These are phyloP conservation scores for Pichia sp. DNA, from an alignment of 1,139 yeast species.

Conservation along the genomic window DNA sequence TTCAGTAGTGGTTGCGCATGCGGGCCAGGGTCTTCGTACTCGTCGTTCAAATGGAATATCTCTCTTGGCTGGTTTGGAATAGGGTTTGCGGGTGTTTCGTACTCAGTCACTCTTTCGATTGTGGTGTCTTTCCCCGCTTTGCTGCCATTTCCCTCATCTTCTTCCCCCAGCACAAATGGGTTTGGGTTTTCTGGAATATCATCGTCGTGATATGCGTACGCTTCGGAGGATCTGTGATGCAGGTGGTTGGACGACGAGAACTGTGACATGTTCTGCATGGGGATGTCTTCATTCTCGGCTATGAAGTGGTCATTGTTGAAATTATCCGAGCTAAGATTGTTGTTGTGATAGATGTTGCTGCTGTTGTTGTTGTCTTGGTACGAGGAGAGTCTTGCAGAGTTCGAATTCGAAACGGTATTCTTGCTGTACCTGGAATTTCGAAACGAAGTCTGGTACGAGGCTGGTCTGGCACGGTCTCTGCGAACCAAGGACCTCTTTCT, in stretches of 20 bases:
- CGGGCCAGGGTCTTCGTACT: conserved; percentile 19
- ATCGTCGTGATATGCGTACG: background rate
- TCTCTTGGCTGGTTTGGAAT: conserved; percentile 26
- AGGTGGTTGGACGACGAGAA: background rate
- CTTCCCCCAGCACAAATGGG: background rate
- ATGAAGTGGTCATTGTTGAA: background rate
- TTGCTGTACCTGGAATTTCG: conserved; percentile 9
- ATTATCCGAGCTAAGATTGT: background rate
- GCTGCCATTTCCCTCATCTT: background rate
- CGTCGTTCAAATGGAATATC: conserved; percentile 47
- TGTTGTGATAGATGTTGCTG: no score
- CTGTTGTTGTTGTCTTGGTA: background rate
- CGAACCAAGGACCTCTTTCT: conserved; percentile 48
- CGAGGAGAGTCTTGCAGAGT: conserved; percentile 8
- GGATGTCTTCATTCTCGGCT: conserved; percentile 9
- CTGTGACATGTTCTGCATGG: conserved; percentile 9
- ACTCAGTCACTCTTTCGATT: background rate
- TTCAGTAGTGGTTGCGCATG: background rate
- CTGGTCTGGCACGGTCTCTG: conserved; percentile 41
- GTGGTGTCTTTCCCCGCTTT: background rate
- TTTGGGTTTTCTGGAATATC: background rate
- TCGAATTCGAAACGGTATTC: conserved; percentile 1
- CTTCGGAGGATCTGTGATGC: background rate
- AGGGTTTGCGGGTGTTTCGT: background rate
- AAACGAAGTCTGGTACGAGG: conserved; percentile 10